Evolutionary conservation across 208 protist genomes (phyloP).

Genomic region (Acanthamoeba royreba): DNA sequence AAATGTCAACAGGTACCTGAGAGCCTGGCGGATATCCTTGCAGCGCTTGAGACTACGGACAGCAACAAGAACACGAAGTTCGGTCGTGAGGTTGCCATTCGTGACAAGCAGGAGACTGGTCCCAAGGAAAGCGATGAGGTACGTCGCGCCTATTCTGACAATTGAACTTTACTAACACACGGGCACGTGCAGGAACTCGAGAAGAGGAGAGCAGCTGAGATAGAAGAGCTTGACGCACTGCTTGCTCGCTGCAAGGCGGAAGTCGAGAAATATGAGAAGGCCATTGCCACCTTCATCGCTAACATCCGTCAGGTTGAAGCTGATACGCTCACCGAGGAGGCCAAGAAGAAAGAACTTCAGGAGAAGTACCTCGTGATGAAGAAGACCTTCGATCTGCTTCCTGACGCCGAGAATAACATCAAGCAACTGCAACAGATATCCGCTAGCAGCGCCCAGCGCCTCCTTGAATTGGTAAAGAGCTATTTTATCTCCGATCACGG

Average conservation of each 20-base stretch:
- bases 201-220: conserved; percentile 42
- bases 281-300: not conserved
- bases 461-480: not conserved
- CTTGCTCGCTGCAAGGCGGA: conserved; percentile 11
- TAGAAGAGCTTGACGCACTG: conserved; percentile 27
- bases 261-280: not conserved
- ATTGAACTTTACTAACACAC: too few species aligned
- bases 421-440: conserved; percentile 53
- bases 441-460: not conserved
- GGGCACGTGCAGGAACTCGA: conserved; percentile 51
- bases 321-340: conserved; percentile 45
- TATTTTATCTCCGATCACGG: too few species aligned
- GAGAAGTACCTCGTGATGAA: conserved; percentile 67
- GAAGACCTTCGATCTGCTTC: conserved; percentile 64
- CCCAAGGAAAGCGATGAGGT: conserved; percentile 3
- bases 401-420: conserved; percentile 68
- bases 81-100: not conserved
- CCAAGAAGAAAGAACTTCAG: conserved; percentile 41
- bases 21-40: not conserved
- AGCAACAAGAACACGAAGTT: not conserved
- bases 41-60: not conserved
- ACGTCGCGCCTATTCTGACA: too few species aligned
- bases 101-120: not conserved
- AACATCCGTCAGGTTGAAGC: conserved; percentile 47
- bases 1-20: not conserved